phyloP scores from a whole-genome alignment of 306 rosid genomes.

The Casuarina equisetifolia region DNA sequence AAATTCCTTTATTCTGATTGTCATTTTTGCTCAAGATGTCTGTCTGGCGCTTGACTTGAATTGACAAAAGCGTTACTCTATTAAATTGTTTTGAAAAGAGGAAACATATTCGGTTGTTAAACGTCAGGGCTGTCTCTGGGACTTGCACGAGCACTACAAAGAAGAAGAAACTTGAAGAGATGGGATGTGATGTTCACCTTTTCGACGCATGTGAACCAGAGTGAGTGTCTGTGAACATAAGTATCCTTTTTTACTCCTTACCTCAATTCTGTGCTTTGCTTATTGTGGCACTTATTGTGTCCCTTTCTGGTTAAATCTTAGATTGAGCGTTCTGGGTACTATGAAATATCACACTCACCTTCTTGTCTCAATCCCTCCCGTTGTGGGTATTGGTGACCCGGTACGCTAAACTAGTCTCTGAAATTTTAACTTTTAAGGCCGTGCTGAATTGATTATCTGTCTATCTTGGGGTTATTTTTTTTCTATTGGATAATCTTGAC shows the following conservation, averaged over 20 bases:
- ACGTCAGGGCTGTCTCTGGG: slow-evolving; percentile 63
- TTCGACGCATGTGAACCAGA: slow-evolving; percentile 75
- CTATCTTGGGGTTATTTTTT: slow-evolving; percentile 16
- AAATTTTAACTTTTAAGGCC: background rate
- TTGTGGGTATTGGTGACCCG: slow-evolving; percentile 61
- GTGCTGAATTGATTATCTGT: slow-evolving; percentile 10
- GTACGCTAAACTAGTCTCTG: slow-evolving; percentile 37
- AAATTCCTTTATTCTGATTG: background rate
- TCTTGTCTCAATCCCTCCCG: slow-evolving; percentile 76
- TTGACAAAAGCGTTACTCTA: background rate
- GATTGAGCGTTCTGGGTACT: slow-evolving; percentile 40
- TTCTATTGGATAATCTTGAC: slow-evolving; percentile 2
- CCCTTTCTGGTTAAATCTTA: slow-evolving; percentile 34
- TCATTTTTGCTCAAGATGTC: background rate
- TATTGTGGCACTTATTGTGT: slow-evolving; percentile 15
- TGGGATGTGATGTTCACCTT: slow-evolving; percentile 62
- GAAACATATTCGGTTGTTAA: background rate
- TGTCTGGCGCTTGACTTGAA: background rate
- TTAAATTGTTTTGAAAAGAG: background rate
- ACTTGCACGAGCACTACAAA: slow-evolving; percentile 60
- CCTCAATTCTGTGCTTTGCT: background rate
- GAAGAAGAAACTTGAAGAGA: slow-evolving; percentile 65
- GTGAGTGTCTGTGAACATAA: slow-evolving; percentile 35
- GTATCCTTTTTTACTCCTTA: background rate
- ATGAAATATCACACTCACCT: slow-evolving; percentile 69